phyloP scores from a whole-genome alignment of 2,329 filamentous ascomycete genomes.

The Ophiostoma ulmi region DNA sequence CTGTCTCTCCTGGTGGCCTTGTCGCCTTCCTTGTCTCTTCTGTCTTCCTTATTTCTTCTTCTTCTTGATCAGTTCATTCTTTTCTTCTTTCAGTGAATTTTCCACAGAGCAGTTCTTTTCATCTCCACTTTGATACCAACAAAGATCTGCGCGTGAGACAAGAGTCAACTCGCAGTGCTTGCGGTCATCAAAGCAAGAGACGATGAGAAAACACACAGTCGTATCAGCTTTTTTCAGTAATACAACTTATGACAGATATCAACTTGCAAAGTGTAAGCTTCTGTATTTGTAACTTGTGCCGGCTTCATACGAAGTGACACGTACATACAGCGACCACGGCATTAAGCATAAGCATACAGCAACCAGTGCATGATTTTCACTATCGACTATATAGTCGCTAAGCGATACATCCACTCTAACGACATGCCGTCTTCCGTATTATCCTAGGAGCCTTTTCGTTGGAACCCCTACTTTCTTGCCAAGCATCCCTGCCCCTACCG shows the following conservation, averaged over 20 bases:
- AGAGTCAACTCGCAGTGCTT: background rate
- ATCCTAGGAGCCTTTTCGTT: background rate
- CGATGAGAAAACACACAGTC: too few relatives aligned
- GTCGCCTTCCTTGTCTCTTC: background rate
- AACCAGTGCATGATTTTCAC: background rate
- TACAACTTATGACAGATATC: too few relatives aligned
- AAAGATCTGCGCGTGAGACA: background rate
- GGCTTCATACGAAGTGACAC: too few relatives aligned
- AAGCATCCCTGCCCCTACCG: background rate
- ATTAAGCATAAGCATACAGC: too few relatives aligned
- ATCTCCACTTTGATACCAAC: background rate
- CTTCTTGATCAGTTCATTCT: background rate
- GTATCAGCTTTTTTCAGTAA: too few relatives aligned
- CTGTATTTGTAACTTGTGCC: too few relatives aligned
- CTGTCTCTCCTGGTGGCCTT: background rate
- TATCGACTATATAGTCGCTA: background rate
- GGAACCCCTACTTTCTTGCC: background rate
- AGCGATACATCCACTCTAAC: background rate
- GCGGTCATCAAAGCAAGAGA: background rate
- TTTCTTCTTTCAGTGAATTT: background rate
- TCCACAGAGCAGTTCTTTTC: background rate
- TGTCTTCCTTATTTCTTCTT: background rate
- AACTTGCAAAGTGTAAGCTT: too few relatives aligned
- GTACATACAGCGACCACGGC: too few relatives aligned
- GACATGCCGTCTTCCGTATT: conserved; percentile 9